Base-by-base conservation (phyloP, 176 grass and related monocot species). In the Lolium rigidum region DNA sequence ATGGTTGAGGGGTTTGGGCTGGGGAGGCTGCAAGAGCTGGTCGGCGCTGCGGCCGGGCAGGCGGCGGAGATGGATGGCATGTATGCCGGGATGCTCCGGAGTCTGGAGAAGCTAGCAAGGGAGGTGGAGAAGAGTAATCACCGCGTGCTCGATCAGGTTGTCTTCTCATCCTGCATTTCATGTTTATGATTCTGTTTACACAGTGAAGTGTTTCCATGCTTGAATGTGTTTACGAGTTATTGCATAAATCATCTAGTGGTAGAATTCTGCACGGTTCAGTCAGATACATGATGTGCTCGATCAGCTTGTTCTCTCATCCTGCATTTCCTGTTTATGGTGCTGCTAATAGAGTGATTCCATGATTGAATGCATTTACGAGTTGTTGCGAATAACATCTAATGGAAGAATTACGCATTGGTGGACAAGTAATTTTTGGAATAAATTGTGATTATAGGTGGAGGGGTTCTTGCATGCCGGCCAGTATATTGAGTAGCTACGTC, bases 61-160 rank as follows among this genome's bases (percentile, higher is more conserved):
- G 84, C 83, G 0, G 51, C 14, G 0, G 88, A 84, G 77, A 84
- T 95, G 86, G 76, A 95, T 83, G 83, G 38, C 9, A 84, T 95
- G 88, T 92, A 95, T 56, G 86, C 56, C 2, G 84, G 78, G 43
- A 95, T 95, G 90, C 82, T 95, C 76, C 62, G 47, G 65, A 92
- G 89, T 80, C 76, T 95, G 21, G 93, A 87, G 57, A 79, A 82
- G 77, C 89, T 95, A 13, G 90, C 88, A 17, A 86, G 76, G 70
- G 88, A 86, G 25, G 90, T 92, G 39, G 93, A 95, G 80, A 90
- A 87, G 76, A 95, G 83, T 65, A 88, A 91, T 41, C 57, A 71
- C 49, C 84, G 57, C 48, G 88, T 92, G 38, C 76, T 95, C 9
- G 88, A 92, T 64, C 90, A 95, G 90, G 90, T 95, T 49, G 59